Base-by-base conservation (phyloP, 2,329 filamentous ascomycete species). In the Pyricularia pennisetigena region DNA sequence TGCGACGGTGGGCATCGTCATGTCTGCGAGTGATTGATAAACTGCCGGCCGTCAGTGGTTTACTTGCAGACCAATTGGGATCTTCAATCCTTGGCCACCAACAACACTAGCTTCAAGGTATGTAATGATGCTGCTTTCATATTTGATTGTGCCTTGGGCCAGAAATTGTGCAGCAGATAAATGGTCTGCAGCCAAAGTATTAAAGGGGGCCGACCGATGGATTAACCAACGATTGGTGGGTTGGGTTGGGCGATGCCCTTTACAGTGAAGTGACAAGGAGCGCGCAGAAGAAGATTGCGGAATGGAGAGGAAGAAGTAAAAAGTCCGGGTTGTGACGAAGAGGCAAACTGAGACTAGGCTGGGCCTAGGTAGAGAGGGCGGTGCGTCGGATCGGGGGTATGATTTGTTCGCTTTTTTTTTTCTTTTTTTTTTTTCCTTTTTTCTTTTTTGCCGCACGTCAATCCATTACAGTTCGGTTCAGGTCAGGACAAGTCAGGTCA, bases 41-140 rank as follows among this genome's bases (percentile, higher is more conserved):
- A 49, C 4, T 49, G 16, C 41, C 41, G 41, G 41, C 41, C 41
- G 14, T 7, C 14, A 23, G 24, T 61, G n/a, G 23, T 61, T 61
- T 23, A 61, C 57, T 26, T 61, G 57, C 57, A 24, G 57, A 61
- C 57, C 23, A 61, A 61, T 23, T 23, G 8, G 23, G 57, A 24
- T 61, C 32, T 35, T 35, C 57, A 26, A 61, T 61, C 57, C 24
- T 61, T 26, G 26, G 57, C 57, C 41, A 49, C 41, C 14, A 24
- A 61, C 5, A 61, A 61, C n/a, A 61, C 57, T 61, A 61, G 57
- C 57, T 61, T 23, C 57, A 61, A 61, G 23, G n/a, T 12, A 61
- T n/a, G 57, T n/a, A 61, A 61, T 61, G 57, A n/a, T 26, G 57
- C 57, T 61, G 57, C 57, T 61, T 61, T 61, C 57, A 61, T 61